Base-by-base conservation (phyloP, 2,329 filamentous ascomycete genomes). In the Sclerotinia nivalis region DNA sequence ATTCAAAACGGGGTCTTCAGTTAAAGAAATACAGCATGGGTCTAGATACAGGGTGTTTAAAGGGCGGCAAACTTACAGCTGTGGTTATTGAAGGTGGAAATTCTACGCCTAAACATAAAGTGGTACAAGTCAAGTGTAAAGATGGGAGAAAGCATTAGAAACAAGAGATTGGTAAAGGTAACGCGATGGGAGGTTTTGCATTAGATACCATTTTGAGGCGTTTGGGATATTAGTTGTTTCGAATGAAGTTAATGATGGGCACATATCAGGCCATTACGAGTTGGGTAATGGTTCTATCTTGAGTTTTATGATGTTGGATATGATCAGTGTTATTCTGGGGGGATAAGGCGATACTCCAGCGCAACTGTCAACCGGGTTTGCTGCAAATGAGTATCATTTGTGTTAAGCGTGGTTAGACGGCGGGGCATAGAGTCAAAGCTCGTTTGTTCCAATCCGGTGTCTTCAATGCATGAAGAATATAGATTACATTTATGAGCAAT, bases 11-110 rank as follows among this genome's bases (percentile, higher is more conserved):
- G 3, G 93, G 93, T 0, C 85, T 96, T 37, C 85, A 86, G 76
- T 80, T 91, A 25, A 80, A 87, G 64, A 84, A 86, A 62, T 96
- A 92, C 80, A 92, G 90, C 5, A 92, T 93, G 77, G 96, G 96
- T 0, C 83, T 98, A 60, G 96, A 98, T 80, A 92, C 91, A 0
- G 90, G 89, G 0, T 98, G 96, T 78, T 88, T 93, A 4, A 87
- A 86, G 72, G 94, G 93, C 15, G 89, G 89, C 1, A 84, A 88
- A 72, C 82, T 99, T 73, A 93, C 91, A 0, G 94, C 92, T 1
- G 80, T 97, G 70, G 84, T 97, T 2, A 87, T 97, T 49, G 87
- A 91, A 74, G 86, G 84, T 4, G 81, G 82, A 54, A 79, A 84
- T 72, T 77, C 81, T 55, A 68, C 74, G 31, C 73, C 77, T 50